Evolutionary conservation across 1,139 yeast genomes (phyloP).

Genomic region (Fermentozyma sake): DNA sequence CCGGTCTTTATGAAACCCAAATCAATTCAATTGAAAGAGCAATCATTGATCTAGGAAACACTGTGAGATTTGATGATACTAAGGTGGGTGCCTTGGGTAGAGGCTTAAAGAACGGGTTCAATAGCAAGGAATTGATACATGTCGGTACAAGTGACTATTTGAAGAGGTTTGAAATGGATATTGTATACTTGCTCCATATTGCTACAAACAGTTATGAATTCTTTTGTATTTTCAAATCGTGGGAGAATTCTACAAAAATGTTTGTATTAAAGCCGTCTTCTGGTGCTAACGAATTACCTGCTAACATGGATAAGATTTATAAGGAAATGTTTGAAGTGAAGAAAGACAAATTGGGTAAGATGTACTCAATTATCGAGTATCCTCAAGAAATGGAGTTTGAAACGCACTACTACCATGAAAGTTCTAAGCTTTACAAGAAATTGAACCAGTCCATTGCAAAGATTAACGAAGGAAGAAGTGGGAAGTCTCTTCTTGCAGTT

Average conservation of each 20-base stretch:
- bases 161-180: constrained; percentile 51
- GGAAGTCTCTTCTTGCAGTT: constrained; percentile 60
- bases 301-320: constrained; percentile 49
- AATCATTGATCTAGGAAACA: constrained; percentile 71
- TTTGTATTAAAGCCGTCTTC: constrained; percentile 67
- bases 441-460: constrained; percentile 51
- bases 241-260: constrained; percentile 50
- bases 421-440: constrained; percentile 47
- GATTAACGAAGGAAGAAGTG: constrained; percentile 64
- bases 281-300: constrained; percentile 61
- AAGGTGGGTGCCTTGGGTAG: constrained; percentile 80
- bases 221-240: constrained; percentile 62
- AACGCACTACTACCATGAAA: constrained; percentile 46
- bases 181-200: constrained; percentile 68
- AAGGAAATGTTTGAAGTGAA: constrained; percentile 47
- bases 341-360: constrained; percentile 38
- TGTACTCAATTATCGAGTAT: constrained; percentile 47
- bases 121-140: constrained; percentile 50
- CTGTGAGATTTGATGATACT: constrained; percentile 64
- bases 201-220: constrained; percentile 76
- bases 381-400: constrained; percentile 50
- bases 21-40: constrained; percentile 68
- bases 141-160: constrained; percentile 47
- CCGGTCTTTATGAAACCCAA: constrained; percentile 76
- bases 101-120: constrained; percentile 84